Conservation (phyloP, 2,329 filamentous ascomycete species). For the Pseudogymnoascus sp. region DNA sequence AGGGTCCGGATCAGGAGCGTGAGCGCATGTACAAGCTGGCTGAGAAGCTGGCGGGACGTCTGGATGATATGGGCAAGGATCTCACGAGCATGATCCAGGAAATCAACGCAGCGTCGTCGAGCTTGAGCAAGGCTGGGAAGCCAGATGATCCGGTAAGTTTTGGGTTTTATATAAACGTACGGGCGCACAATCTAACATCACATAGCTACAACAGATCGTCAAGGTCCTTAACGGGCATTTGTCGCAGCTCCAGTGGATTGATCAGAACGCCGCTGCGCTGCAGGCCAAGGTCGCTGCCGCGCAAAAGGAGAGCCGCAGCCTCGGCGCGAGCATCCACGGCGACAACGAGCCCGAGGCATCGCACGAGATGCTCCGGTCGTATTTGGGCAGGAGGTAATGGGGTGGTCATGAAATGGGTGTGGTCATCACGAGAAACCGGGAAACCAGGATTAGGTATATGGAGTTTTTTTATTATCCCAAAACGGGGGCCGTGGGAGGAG, state of each 20-base stretch:
- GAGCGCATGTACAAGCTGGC: constrained; percentile 94
- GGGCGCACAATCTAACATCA: constrained; percentile 15
- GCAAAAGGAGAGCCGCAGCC: constrained; percentile 66
- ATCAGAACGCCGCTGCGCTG: constrained; percentile 71
- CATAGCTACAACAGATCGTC: constrained; percentile 85
- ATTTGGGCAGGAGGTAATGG: constrained; percentile 62
- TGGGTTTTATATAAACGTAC: constrained; percentile 15
- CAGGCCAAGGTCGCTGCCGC: constrained; percentile 76
- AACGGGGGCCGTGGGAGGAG: background rate
- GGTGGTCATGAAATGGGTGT: background rate
- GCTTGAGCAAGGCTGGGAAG: constrained; percentile 80
- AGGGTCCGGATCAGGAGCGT: constrained; percentile 88
- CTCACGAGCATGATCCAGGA: constrained; percentile 95
- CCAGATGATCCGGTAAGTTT: constrained; percentile 74
- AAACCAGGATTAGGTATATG: background rate
- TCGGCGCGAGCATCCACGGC: constrained; percentile 47
- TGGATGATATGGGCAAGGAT: constrained; percentile 91
- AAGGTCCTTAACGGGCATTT: constrained; percentile 91
- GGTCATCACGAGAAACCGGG: background rate
- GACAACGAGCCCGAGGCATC: constrained; percentile 58
- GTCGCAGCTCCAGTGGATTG: constrained; percentile 86
- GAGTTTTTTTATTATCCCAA: background rate
- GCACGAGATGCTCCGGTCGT: constrained; percentile 87
- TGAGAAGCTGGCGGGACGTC: constrained; percentile 80
- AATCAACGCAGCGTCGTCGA: constrained; percentile 88